Percentiles rank a stretch among this genome's conserved stretches.
These are phyloP conservation scores for Exophiala aquamarina DNA, from an alignment of 2,329 filamentous ascomycete genomes.

Conservation along the genomic window DNA sequence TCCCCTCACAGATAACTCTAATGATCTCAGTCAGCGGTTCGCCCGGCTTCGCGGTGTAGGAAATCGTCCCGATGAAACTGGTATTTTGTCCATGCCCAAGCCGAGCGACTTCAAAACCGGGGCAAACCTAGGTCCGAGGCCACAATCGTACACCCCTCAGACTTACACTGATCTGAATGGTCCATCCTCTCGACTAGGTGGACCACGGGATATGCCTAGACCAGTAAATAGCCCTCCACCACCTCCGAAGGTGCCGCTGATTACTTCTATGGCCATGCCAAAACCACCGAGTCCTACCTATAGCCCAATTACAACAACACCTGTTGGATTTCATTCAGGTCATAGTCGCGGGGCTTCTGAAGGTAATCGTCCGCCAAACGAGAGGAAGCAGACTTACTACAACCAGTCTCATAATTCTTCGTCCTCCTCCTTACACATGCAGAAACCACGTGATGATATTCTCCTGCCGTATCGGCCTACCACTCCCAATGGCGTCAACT, in stretches of 20 bases:
- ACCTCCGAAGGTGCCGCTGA: slow-evolving; percentile 44
- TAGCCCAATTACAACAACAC: slow-evolving; percentile 44
- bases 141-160: slow-evolving; percentile 25
- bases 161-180: slow-evolving; percentile 26
- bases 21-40: slow-evolving; percentile 28
- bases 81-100: slow-evolving; percentile 23
- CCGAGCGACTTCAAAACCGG: slow-evolving; percentile 21
- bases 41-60: slow-evolving; percentile 26
- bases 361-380: slow-evolving; percentile 35
- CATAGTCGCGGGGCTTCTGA: slow-evolving; percentile 43
- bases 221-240: slow-evolving; percentile 31
- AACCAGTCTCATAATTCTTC: slow-evolving; percentile 37
- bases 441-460: slow-evolving; percentile 38
- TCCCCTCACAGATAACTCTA: slow-evolving; percentile 18
- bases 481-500: slow-evolving; percentile 43
- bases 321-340: slow-evolving; percentile 38
- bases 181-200: slow-evolving; percentile 34
- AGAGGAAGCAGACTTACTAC: slow-evolving; percentile 30
- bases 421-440: slow-evolving; percentile 35
- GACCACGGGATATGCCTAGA: slow-evolving; percentile 43
- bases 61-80: slow-evolving; percentile 7
- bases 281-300: slow-evolving; percentile 50
- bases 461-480: slow-evolving; percentile 40
- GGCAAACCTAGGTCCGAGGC: slow-evolving; percentile 7
- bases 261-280: slow-evolving; percentile 39